Evolutionary conservation across 1,284 basidiomycete genomes (phyloP).

Genomic region (Ganoderma resinaceum): DNA sequence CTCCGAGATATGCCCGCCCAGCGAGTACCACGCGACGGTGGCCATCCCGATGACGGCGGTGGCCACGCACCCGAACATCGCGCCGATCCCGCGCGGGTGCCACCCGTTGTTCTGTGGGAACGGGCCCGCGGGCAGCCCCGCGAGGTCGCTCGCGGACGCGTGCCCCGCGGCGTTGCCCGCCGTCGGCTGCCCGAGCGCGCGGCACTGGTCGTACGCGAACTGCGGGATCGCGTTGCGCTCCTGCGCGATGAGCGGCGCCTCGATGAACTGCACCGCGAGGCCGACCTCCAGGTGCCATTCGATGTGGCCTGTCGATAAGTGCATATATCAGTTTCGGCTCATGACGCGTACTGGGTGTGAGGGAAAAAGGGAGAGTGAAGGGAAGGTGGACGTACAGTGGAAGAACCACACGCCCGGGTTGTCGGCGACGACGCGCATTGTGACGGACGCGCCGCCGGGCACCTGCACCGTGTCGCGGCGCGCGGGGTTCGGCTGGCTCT

Average conservation of each 20-base stretch:
- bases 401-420: conserved; percentile 89
- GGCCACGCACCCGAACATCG: conserved; percentile 86
- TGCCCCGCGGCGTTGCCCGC: conserved; percentile 86
- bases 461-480: conserved; percentile 83
- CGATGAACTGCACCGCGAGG: conserved; percentile 80
- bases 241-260: conserved; percentile 74
- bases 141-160: conserved; percentile 66
- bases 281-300: conserved; percentile 86
- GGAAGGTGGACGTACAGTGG: conserved; percentile 60
- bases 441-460: conserved; percentile 64
- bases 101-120: conserved; percentile 80
- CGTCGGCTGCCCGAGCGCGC: conserved; percentile 59
- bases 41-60: conserved; percentile 84
- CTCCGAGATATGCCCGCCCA: conserved; percentile 71
- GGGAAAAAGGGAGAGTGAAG: not conserved
- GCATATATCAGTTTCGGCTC: too few relatives aligned
- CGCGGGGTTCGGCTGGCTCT: conserved; percentile 84
- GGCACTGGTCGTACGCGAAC: conserved; percentile 75
- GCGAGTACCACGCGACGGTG: conserved; percentile 84
- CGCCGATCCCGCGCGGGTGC: conserved; percentile 81
- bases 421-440: conserved; percentile 75
- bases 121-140: conserved; percentile 70
- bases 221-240: conserved; percentile 56
- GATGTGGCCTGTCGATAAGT: conserved; percentile 64
- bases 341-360: not conserved